A percentile compares a stretch with the other conserved stretches of the same genome.
phyloP scores from a whole-genome alignment of 73 alveolate genomes.

The Paramecium sonneborni region DNA sequence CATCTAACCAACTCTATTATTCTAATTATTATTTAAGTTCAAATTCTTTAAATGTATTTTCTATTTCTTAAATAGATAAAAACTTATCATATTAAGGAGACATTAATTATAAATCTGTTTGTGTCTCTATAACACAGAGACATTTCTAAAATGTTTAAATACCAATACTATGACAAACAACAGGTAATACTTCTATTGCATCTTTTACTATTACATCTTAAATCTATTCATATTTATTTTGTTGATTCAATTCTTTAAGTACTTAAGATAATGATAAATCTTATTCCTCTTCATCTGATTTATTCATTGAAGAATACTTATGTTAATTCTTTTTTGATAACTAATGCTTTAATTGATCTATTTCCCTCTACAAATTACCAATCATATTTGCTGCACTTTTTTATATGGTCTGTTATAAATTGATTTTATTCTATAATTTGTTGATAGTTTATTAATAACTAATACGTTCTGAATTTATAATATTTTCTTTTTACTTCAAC shows the following conservation, averaged over 20 bases:
- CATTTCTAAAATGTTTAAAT: not conserved
- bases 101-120: not conserved
- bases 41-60: not conserved
- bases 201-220: constrained; percentile 48
- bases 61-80: not conserved
- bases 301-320: not conserved
- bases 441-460: not conserved
- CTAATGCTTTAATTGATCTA: not conserved
- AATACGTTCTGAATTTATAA: not conserved
- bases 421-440: not conserved
- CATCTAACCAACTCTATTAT: not conserved
- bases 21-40: constrained; percentile 34
- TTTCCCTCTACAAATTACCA: not conserved
- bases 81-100: constrained; percentile 31
- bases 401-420: not conserved
- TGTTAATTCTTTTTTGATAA: not conserved
- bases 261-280: constrained; percentile 30
- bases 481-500: not conserved
- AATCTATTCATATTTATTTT: not conserved
- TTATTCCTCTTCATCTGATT: not conserved
- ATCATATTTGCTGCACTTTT: constrained; percentile 37
- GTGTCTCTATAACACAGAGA: not conserved
- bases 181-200: constrained; percentile 29
- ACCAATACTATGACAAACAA: not conserved
- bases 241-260: not conserved